A percentile compares a stretch with the other conserved stretches of the same genome.
phyloP scores from a whole-genome alignment of 1,284 basidiomycete species.

The Fomes fomentarius region DNA sequence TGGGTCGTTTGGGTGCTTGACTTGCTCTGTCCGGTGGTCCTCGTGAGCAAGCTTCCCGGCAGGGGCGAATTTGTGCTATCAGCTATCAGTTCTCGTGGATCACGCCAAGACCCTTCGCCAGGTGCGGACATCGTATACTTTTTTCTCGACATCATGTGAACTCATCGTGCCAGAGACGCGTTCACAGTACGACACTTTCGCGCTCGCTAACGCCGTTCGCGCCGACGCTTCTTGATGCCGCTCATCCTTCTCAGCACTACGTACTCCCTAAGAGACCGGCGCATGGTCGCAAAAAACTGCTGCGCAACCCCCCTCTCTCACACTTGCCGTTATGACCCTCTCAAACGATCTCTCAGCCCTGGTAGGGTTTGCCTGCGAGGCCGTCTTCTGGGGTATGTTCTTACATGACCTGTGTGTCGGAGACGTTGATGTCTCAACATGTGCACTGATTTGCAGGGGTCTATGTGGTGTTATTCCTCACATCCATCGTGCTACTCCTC shows the following conservation, averaged over 20 bases:
- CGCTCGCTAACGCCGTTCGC: background rate
- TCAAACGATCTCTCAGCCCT: slow-evolving; percentile 34
- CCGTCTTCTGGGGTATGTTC: slow-evolving; percentile 31
- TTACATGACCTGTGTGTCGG: background rate
- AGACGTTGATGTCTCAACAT: too few species aligned
- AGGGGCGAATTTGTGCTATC: too few species aligned
- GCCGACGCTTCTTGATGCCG: background rate
- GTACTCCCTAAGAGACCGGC: background rate
- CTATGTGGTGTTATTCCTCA: slow-evolving; percentile 8
- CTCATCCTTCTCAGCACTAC: background rate
- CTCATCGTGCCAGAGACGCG: background rate
- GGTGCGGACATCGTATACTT: too few species aligned
- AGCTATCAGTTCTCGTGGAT: too few species aligned
- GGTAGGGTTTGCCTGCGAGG: slow-evolving; percentile 38
- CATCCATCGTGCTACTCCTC: slow-evolving; percentile 23
- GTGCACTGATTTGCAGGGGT: slow-evolving; percentile 11
- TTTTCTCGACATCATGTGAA: background rate
- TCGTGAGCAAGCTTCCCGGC: too few species aligned
- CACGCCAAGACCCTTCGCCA: background rate
- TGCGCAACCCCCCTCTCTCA: background rate
- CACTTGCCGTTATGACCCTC: background rate
- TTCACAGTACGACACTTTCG: background rate
- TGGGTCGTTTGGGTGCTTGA: background rate
- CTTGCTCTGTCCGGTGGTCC: too few species aligned
- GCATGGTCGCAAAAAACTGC: background rate